Base-by-base conservation (phyloP, 1,284 basidiomycete species). In the Moesziomyces sp. region DNA sequence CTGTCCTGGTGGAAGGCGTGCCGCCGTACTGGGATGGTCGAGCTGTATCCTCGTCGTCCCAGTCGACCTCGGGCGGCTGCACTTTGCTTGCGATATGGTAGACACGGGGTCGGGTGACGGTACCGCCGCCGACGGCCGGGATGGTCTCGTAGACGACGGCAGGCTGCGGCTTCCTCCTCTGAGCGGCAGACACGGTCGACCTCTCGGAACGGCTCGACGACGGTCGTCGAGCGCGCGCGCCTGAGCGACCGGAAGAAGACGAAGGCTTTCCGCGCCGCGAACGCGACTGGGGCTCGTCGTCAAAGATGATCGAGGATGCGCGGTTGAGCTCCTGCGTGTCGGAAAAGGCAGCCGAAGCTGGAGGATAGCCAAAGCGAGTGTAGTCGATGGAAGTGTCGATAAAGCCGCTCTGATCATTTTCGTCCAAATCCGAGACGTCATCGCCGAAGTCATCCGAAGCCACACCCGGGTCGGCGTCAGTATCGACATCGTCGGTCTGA, bases 41-140 rank as follows among this genome's bases (percentile, higher is more conserved):
- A 19, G 65, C 65, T 5, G 71, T 74, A 30, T 70, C 69, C 33
- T 70, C 66, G 33, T 74, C 77, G 19, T 76, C 76, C 60, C 67
- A 74, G 14, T 73, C 64, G 33, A 77, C 58, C 38, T 77, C 77
- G 16, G 75, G 75, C 23, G 77, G 58, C 49, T 73, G 81, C 69
- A 91, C 89, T 76, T 88, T 87, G 7, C 89, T 90, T 73, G 92
- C 91, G 0, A 90, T 89, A 79, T 92, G 91, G 66, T 89, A 89
- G 23, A 93, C 87, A 5, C 92, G 86, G 0, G 92, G 92, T 23
- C 91, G 87, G 3, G 90, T 90, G 62, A 93, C 87, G 0, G 88
- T 88, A 1, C 91, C 91, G 26, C 91, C 91, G 33, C 92, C 91
- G 11, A 92, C 89, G 14, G 92, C 91, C 1, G 91, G 90, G 63